phyloP scores from a whole-genome alignment of 2,329 filamentous ascomycete genomes.

The Beauveria varroae region DNA sequence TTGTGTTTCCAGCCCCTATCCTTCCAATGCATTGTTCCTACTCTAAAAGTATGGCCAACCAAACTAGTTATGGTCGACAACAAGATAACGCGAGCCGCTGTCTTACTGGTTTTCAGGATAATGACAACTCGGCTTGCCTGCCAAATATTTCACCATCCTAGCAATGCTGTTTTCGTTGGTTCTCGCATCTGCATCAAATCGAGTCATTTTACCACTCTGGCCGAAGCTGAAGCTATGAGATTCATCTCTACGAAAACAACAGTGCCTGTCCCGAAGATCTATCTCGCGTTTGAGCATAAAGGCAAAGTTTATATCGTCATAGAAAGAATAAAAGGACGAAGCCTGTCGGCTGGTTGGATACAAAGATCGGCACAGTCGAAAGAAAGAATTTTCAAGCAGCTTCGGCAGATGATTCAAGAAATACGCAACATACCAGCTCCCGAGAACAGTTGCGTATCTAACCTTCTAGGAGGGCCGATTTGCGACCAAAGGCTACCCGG shows the following conservation, averaged over 20 bases:
- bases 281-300: background rate
- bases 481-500: background rate
- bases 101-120: background rate
- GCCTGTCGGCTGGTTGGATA: background rate
- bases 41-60: too few species aligned
- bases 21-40: too few species aligned
- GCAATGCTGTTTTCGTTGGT: background rate
- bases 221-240: background rate
- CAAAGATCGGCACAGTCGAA: background rate
- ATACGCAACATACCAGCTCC: background rate
- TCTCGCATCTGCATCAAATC: background rate
- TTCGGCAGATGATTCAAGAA: background rate
- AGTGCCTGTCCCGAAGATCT: background rate
- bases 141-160: background rate
- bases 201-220: background rate
- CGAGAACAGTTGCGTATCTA: background rate
- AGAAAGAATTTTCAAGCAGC: background rate
- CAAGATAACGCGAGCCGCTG: background rate
- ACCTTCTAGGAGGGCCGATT: background rate
- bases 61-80: too few species aligned
- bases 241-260: background rate
- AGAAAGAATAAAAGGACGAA: background rate
- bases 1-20: too few species aligned
- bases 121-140: background rate
- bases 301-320: background rate